Percentiles rank a stretch among this genome's conserved stretches.
Conservation (phyloP, 306 rosid species). For the Rubus idaeus region DNA sequence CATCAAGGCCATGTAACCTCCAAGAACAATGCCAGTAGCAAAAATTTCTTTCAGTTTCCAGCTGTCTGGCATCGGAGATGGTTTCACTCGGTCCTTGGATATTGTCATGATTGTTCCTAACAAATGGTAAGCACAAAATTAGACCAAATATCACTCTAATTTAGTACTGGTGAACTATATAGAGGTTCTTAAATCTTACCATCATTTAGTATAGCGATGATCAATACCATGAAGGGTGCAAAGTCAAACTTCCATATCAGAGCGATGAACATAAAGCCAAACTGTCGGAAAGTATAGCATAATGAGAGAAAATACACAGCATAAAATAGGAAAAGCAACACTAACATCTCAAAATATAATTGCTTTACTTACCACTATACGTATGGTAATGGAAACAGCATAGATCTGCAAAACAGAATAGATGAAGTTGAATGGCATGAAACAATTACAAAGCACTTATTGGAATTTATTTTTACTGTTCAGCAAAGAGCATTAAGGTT, state of each 20-base stretch:
- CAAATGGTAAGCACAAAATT: constrained; percentile 17
- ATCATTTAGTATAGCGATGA: constrained; percentile 90
- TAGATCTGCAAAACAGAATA: constrained; percentile 65
- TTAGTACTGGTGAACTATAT: neutral
- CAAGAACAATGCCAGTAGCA: constrained; percentile 93
- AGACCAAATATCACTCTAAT: constrained; percentile 13
- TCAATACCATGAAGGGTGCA: constrained; percentile 97
- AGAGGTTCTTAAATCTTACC: constrained; percentile 48
- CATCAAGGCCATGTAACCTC: constrained; percentile 96
- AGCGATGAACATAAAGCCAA: constrained; percentile 94
- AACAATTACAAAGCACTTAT: neutral
- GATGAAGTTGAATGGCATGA: neutral
- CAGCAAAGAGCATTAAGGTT: constrained; percentile 20
- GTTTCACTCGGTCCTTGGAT: constrained; percentile 96
- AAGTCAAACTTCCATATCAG: constrained; percentile 95
- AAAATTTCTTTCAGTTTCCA: constrained; percentile 97
- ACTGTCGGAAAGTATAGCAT: constrained; percentile 49
- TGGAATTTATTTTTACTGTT: neutral
- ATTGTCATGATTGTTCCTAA: constrained; percentile 98
- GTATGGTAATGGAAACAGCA: constrained; percentile 97
- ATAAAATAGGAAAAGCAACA: constrained; percentile 2
- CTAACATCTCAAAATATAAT: constrained; percentile 3
- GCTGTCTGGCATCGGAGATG: constrained; percentile 93
- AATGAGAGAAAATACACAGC: constrained; percentile 17
- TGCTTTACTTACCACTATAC: constrained; percentile 84